Percentiles rank a stretch among this genome's conserved stretches.
phyloP scores from a whole-genome alignment of 208 protist genomes.

The Crithidia brevicula region DNA sequence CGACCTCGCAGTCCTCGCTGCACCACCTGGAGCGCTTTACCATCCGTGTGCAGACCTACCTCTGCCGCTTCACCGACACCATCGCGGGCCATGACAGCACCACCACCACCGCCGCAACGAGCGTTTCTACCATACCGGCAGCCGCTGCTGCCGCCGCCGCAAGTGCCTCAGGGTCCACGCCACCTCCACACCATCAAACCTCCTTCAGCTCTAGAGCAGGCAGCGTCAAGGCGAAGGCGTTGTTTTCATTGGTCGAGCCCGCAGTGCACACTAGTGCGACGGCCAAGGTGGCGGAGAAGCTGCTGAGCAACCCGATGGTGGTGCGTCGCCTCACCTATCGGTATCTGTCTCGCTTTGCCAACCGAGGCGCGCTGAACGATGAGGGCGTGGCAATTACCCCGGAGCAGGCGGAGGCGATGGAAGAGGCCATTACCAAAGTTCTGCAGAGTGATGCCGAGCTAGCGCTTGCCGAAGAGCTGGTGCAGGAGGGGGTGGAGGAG shows the following conservation, averaged over 20 bases:
- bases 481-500: conserved; percentile 76
- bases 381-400: conserved; percentile 16
- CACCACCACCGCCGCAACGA: neutral
- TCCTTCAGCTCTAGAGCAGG: neutral
- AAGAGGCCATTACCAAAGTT: conserved; percentile 20
- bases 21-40: conserved; percentile 60
- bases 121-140: too few relatives aligned
- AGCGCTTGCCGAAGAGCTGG: conserved; percentile 32
- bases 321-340: conserved; percentile 38
- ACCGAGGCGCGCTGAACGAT: conserved; percentile 39
- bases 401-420: conserved; percentile 14
- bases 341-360: conserved; percentile 39
- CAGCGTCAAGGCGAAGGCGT: neutral
- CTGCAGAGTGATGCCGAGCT: conserved; percentile 28
- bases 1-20: conserved; percentile 66
- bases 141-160: neutral
- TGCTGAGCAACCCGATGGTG: conserved; percentile 40
- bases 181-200: neutral
- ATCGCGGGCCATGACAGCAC: neutral
- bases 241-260: neutral
- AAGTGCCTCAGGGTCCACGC: neutral
- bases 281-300: conserved; percentile 28
- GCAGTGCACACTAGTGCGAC: neutral
- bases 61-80: conserved; percentile 37
- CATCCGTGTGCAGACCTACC: conserved; percentile 45